Conservation (phyloP, 352 stramenopile genomes). For the Chrysophaeum taylorii region DNA sequence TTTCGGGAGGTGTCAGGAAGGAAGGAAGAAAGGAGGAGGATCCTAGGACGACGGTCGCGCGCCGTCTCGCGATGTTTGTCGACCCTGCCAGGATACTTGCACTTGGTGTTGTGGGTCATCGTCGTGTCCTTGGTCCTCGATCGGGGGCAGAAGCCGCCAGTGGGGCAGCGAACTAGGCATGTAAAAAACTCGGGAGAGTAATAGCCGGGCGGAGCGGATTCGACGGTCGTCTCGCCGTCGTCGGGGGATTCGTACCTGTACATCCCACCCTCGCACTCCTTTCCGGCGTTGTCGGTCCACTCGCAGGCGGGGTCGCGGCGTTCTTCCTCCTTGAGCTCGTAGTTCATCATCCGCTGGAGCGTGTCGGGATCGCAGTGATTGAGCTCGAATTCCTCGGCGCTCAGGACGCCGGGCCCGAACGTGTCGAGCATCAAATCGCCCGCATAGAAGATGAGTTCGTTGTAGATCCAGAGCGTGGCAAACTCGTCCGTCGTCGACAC, state of each 20-base stretch:
- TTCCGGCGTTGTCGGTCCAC: background rate
- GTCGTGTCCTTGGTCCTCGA: background rate
- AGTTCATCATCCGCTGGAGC: background rate
- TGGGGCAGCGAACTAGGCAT: background rate
- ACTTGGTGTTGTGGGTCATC: background rate
- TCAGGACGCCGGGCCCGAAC: background rate
- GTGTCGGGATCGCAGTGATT: background rate
- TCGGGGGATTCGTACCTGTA: background rate
- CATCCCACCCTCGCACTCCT: background rate
- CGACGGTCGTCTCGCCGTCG: background rate
- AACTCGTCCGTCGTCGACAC: no score
- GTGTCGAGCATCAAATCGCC: background rate
- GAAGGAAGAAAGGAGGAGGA: no score
- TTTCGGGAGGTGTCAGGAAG: no score
- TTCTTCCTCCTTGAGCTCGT: background rate
- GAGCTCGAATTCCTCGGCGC: background rate
- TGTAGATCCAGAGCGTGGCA: no score
- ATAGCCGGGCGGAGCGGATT: background rate
- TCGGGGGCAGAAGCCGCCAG: background rate
- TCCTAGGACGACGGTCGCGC: no score
- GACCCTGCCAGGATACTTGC: background rate
- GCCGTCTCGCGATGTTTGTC: background rate
- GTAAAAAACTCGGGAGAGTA: background rate
- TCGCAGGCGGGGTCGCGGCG: background rate
- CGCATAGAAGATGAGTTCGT: no score